Conservation (phyloP, 2,329 filamentous ascomycete species). For the Colletotrichum scovillei region DNA sequence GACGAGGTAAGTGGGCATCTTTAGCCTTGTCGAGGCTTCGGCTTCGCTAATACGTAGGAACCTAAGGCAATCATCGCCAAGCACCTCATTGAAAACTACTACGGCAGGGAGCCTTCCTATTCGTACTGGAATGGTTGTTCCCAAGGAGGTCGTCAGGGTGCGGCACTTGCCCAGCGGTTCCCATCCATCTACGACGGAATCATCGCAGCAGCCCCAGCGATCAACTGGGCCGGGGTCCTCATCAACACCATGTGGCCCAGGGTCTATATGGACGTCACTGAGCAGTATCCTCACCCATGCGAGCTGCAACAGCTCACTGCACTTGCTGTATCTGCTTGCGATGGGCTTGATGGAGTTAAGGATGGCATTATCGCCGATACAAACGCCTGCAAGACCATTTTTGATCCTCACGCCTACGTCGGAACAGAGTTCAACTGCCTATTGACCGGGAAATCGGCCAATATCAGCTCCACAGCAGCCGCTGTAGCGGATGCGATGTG, state of each 20-base stretch:
- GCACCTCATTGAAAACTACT: conserved; percentile 58
- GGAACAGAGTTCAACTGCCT: conserved; percentile 30
- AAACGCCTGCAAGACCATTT: conserved; percentile 25
- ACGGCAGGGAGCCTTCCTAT: conserved; percentile 52
- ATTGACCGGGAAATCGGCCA: background rate
- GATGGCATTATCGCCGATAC: conserved; percentile 38
- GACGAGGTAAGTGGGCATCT: background rate
- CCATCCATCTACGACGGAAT: conserved; percentile 69
- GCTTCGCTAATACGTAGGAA: background rate
- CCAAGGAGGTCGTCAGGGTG: conserved; percentile 68
- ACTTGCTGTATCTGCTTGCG: conserved; percentile 47
- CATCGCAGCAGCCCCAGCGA: conserved; percentile 58
- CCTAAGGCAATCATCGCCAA: conserved; percentile 57
- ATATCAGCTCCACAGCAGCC: background rate
- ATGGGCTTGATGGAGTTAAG: conserved; percentile 37
- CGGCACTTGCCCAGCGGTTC: conserved; percentile 64
- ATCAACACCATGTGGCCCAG: conserved; percentile 11
- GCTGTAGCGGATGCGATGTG: conserved; percentile 9
- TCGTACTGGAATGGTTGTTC: conserved; percentile 69
- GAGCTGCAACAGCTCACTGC: conserved; percentile 44
- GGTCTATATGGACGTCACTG: conserved; percentile 10
- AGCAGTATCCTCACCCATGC: conserved; percentile 7
- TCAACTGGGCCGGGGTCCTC: conserved; percentile 17
- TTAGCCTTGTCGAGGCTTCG: too few species aligned
- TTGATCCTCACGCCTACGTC: conserved; percentile 36